Percentiles rank a stretch among this genome's conserved stretches.
Conservation (phyloP, 768 basidiomycete genomes). For the Suillus ampliporus region DNA sequence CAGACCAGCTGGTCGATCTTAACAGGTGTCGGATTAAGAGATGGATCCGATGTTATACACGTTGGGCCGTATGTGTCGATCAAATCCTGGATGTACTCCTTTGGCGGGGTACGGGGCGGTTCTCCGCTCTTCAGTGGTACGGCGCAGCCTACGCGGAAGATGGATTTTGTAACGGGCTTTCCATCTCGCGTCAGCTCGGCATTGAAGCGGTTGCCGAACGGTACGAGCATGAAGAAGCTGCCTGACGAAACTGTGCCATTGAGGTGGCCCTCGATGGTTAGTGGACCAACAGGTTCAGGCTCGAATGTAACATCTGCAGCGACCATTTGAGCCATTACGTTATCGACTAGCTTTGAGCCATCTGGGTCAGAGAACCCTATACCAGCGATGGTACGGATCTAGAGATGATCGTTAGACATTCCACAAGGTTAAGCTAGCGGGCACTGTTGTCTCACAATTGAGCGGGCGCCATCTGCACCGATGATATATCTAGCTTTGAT, state of each 20-base stretch:
- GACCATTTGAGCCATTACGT: slow-evolving; percentile 43
- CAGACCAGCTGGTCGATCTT: slow-evolving; percentile 42
- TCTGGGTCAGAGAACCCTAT: slow-evolving; percentile 53
- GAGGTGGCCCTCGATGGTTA: slow-evolving; percentile 20
- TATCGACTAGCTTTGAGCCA: slow-evolving; percentile 23
- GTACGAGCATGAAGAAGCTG: slow-evolving; percentile 39
- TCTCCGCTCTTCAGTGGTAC: slow-evolving; percentile 35
- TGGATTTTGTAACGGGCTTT: slow-evolving; percentile 3
- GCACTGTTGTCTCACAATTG: slow-evolving; percentile 38
- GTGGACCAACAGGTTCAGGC: slow-evolving; percentile 25
- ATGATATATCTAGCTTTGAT: slow-evolving; percentile 52
- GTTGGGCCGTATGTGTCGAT: slow-evolving; percentile 6
- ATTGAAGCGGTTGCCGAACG: slow-evolving; percentile 30
- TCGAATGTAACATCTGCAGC: slow-evolving; percentile 53
- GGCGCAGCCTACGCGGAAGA: slow-evolving; percentile 46
- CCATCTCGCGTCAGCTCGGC: background rate
- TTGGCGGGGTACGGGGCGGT: slow-evolving; percentile 29
- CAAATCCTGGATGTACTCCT: slow-evolving; percentile 9
- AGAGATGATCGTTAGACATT: background rate
- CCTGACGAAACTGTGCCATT: slow-evolving; percentile 29
- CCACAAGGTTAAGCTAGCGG: background rate
- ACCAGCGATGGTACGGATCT: slow-evolving; percentile 50
- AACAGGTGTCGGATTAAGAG: slow-evolving; percentile 28
- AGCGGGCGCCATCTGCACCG: slow-evolving; percentile 57
- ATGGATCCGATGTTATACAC: slow-evolving; percentile 1